These are phyloP conservation scores for Pichia sp. DNA, from an alignment of 1,139 yeast genomes.

Conservation along the genomic window DNA sequence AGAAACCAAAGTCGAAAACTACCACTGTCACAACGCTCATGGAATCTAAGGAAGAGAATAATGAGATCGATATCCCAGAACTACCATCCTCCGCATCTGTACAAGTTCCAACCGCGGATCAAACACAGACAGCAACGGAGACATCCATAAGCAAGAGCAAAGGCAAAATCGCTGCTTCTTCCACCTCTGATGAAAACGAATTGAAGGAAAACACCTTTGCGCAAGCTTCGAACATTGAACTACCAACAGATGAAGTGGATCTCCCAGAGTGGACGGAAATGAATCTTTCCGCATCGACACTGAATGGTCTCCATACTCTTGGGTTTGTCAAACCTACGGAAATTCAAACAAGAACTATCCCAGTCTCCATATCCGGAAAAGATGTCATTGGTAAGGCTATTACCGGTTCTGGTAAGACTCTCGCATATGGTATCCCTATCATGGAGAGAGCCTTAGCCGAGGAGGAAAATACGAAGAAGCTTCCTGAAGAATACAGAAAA, in stretches of 20 bases:
- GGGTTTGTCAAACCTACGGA: slow-evolving; percentile 70
- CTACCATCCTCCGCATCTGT: slow-evolving; percentile 5
- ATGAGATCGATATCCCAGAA: slow-evolving; percentile 18
- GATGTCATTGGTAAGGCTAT: slow-evolving; percentile 95
- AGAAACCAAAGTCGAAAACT: slow-evolving; percentile 2
- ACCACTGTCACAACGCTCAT: slow-evolving; percentile 12
- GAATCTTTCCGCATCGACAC: slow-evolving; percentile 44
- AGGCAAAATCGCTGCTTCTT: slow-evolving; percentile 9
- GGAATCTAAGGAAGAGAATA: slow-evolving; percentile 16
- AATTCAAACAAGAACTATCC: slow-evolving; percentile 74
- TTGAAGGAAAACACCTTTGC: slow-evolving; percentile 13
- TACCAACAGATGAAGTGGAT: slow-evolving; percentile 38
- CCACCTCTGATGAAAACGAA: slow-evolving; percentile 5
- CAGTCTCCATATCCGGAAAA: slow-evolving; percentile 60
- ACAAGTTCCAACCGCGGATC: background rate
- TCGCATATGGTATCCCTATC: slow-evolving; percentile 95
- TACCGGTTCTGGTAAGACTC: slow-evolving; percentile 96
- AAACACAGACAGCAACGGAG: slow-evolving; percentile 9
- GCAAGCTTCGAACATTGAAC: slow-evolving; percentile 18
- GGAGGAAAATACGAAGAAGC: slow-evolving; percentile 19
- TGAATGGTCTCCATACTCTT: slow-evolving; percentile 53
- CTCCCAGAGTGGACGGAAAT: slow-evolving; percentile 55
- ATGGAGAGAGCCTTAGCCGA: slow-evolving; percentile 51
- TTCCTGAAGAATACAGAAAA: slow-evolving; percentile 23
- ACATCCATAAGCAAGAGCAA: slow-evolving; percentile 7